Conservation (phyloP, 306 rosid genomes). For the Quercus ilex region DNA sequence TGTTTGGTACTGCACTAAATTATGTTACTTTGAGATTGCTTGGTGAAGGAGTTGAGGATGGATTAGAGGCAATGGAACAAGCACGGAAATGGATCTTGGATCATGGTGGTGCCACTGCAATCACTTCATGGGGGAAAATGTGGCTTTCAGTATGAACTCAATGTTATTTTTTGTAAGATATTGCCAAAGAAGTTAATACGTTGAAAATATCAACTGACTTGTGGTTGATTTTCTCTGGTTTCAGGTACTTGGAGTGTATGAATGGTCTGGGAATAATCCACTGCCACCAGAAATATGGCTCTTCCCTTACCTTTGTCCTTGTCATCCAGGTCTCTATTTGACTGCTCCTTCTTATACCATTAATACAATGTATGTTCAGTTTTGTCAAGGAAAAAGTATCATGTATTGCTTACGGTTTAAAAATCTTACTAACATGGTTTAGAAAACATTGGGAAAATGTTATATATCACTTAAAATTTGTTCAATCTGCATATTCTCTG, state of each 20-base stretch:
- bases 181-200: neutral
- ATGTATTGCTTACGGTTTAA: neutral
- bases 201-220: neutral
- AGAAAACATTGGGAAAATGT: neutral
- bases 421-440: neutral
- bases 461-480: neutral
- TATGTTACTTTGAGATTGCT: conserved; percentile 69
- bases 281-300: conserved; percentile 96
- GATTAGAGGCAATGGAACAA: conserved; percentile 58
- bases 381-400: neutral
- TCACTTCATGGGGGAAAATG: conserved; percentile 94
- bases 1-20: conserved; percentile 75
- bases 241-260: conserved; percentile 81
- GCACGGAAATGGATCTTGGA: conserved; percentile 71
- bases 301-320: conserved; percentile 66
- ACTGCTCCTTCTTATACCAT: neutral
- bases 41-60: conserved; percentile 73
- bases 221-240: conserved; percentile 3
- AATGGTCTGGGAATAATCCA: conserved; percentile 97
- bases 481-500: neutral
- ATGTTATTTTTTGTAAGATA: conserved; percentile 13
- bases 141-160: conserved; percentile 78
- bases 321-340: conserved; percentile 69
- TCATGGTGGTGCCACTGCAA: conserved; percentile 78
- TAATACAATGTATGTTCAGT: neutral